Evolutionary conservation across 169 alveolate genomes (phyloP), one percentile per base, ranked within the genome.

Genomic region (Theileria parva): DNA sequence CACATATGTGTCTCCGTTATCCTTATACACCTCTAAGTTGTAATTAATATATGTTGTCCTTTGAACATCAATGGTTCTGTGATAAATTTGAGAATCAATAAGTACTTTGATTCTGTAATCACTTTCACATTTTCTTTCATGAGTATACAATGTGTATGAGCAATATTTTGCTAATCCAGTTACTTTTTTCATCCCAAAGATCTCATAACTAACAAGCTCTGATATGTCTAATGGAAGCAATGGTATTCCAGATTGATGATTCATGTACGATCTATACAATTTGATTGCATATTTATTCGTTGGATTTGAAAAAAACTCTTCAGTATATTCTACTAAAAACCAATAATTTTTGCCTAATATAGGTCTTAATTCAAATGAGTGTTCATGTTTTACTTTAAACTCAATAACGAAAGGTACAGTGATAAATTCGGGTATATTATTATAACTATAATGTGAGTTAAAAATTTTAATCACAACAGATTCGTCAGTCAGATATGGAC

Each of bases 121-220:
- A 1, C 9, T 34, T 4, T 3, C 32, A n/a, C 23, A 61, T 34
- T 61, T 34, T 13, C 23, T 21, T 37, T 61, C 23, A 17, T n/a
- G 11, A 3, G 9, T 15, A n/a, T 61, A 61, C 34, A 61, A 12
- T 61, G 27, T 61, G 69, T 61, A 61, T 27, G 9, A 3, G 27
- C 34, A 27, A 34, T 13, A n/a, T 13, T 34, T 34, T 34, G 34
- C 5, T 13, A 5, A 61, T 27, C 69, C 69, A 5, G 69, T 61
- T 3, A 61, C 69, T n/a, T 61, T 61, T 25, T 61, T 37, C 1
- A 61, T 61, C 7, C 69, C 69, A n/a, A 61, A 61, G n/a, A 61
- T 5, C 34, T 61, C 69, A 13, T 27, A 37, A 13, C 39, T n/a
- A 12, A 61, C 9, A 25, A 13, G 1, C 23, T 61, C 69, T 27